Base-by-base conservation (phyloP, 2,329 filamentous ascomycete species). In the Aspergillus latus region DNA sequence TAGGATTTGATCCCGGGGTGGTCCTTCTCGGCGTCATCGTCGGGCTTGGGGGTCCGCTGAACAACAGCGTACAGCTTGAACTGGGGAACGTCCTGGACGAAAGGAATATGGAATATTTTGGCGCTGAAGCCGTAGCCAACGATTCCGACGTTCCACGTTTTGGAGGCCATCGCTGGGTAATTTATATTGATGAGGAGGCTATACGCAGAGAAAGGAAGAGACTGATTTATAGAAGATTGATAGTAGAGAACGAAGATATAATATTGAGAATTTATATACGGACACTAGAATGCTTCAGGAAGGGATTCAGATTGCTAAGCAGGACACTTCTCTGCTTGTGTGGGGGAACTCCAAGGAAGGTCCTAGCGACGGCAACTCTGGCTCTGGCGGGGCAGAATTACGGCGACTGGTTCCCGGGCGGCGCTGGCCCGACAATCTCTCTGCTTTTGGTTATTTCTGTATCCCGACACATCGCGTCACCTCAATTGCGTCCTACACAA, bases 101-200 rank as follows among this genome's bases (percentile, higher is more conserved):
- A 89, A 60, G 89, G 90, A 68, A 93, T 91, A 74, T 94, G 89
- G 76, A 93, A 94, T 75, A 88, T 80, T 70, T 92, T 92, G 74
- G 90, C 89, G 55, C 80, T 83, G 67, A 85, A 71, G 64, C 83
- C 83, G 69, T 85, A 86, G 66, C 84, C 83, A 57, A 86, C 78
- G 39, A 86, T 72, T 46, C 81, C 83, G 54, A 84, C 79, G 59
- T 85, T 85, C 69, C 77, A 82, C 16, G 70, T 72, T 66, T 78
- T 79, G 56, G 72, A 62, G 36, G 74, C 61, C 76, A 78, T 78
- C 21, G 44, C 56, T 47, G 26, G 37, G 45, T 37, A 29, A 15
- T 36, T 36, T 45, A 37, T 28, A 46, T 13, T 21, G 29, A 8
- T 28, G 9, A 34, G 28, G 26, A 11, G 44, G 21, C 21, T 29